These are phyloP conservation scores for Salix viminalis DNA, from an alignment of 345 rosid species.

Conservation along the genomic window DNA sequence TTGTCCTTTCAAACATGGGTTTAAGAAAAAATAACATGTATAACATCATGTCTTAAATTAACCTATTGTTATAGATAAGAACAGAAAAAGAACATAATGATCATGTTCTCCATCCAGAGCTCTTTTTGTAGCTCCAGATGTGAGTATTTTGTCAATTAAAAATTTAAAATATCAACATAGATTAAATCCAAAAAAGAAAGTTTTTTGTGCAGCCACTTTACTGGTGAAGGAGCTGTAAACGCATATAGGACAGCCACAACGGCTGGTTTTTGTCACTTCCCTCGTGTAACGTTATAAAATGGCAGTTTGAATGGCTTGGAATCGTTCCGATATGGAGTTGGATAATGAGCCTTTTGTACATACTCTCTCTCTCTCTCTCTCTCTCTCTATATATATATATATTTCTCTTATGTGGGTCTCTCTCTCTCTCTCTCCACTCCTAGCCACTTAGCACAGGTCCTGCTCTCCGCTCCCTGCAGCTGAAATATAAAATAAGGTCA, in stretches of 20 bases:
- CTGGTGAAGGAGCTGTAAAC: neutral
- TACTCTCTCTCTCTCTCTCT: too few relatives aligned
- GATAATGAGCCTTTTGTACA: neutral
- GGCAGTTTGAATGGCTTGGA: neutral
- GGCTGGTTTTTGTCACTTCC: conserved; percentile 3
- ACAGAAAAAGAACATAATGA: neutral
- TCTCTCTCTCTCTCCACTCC: neutral
- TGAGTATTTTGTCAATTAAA: neutral
- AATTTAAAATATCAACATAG: neutral
- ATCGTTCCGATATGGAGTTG: neutral
- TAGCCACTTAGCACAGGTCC: conserved; percentile 10
- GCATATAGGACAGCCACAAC: neutral
- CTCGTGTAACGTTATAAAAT: neutral
- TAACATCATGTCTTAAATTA: neutral
- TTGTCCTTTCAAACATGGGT: too few relatives aligned
- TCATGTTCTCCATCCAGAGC: neutral
- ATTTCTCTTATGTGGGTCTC: neutral
- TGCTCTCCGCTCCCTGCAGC: neutral
- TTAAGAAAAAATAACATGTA: too few relatives aligned
- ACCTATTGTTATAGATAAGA: neutral
- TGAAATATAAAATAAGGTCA: neutral
- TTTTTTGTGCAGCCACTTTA: neutral
- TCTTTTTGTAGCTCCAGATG: neutral
- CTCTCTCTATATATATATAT: too few relatives aligned
- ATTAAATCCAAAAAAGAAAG: neutral